These are phyloP conservation scores for Cercophora sp. DNA, from an alignment of 495 filamentous ascomycete species.

Conservation along the genomic window DNA sequence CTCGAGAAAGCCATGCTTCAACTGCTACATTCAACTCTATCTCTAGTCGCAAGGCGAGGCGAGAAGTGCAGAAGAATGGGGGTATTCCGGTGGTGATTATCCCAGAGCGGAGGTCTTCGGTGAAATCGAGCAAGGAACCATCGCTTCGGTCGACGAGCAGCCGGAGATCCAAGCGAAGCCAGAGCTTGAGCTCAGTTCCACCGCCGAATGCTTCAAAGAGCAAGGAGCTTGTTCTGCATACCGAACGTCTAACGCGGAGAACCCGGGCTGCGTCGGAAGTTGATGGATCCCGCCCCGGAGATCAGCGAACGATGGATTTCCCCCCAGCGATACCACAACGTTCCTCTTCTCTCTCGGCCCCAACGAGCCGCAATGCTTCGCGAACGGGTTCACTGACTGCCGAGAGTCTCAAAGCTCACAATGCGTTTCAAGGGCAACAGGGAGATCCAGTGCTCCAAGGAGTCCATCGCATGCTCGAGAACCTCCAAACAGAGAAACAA, in stretches of 20 bases:
- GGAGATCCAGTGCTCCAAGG: constrained; percentile 25
- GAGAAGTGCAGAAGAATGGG: constrained; percentile 51
- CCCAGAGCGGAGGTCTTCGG: constrained; percentile 63
- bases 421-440: constrained; percentile 36
- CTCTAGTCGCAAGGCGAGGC: constrained; percentile 49
- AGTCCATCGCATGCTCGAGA: constrained; percentile 25
- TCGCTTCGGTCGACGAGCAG: constrained; percentile 54
- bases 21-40: constrained; percentile 54
- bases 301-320: constrained; percentile 52
- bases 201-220: constrained; percentile 28
- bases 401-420: constrained; percentile 61
- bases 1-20: constrained; percentile 56
- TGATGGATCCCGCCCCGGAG: constrained; percentile 40
- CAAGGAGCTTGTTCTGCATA: constrained; percentile 30
- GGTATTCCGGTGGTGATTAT: constrained; percentile 68
- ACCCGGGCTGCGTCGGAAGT: constrained; percentile 46
- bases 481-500: constrained; percentile 22
- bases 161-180: constrained; percentile 43
- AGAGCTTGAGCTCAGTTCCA: constrained; percentile 40
- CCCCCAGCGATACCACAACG: constrained; percentile 58
- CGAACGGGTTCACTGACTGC: constrained; percentile 62
- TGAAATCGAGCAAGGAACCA: constrained; percentile 49
- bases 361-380: constrained; percentile 64
- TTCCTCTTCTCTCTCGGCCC: constrained; percentile 66
- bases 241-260: constrained; percentile 32